Evolutionary conservation across 495 filamentous ascomycete species (phyloP).

Genomic region (Pseudevernia furfuracea): DNA sequence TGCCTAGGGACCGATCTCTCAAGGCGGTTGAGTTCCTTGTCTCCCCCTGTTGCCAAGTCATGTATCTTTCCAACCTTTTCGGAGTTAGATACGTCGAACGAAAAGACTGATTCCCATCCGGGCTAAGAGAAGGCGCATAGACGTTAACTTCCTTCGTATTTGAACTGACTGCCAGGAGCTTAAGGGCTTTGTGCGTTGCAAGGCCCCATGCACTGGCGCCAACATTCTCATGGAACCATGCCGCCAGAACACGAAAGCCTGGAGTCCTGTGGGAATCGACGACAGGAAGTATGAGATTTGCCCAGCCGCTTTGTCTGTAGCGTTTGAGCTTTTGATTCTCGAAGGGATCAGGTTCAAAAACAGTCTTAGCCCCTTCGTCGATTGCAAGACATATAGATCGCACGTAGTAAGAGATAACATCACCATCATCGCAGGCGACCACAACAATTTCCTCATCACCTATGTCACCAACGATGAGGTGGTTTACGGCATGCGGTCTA

Average conservation of each 20-base stretch:
- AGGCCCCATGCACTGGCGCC: slow-evolving; percentile 80
- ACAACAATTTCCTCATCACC: slow-evolving; percentile 75
- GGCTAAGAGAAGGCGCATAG: slow-evolving; percentile 60
- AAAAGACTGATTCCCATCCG: not conserved
- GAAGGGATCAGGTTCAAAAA: not conserved
- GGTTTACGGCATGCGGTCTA: slow-evolving; percentile 67
- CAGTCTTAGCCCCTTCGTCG: slow-evolving; percentile 8
- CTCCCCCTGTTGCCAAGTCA: not conserved
- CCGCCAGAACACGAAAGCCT: slow-evolving; percentile 29
- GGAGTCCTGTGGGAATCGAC: not conserved
- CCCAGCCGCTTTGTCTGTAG: not conserved
- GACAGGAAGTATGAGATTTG: not conserved
- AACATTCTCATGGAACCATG: slow-evolving; percentile 71
- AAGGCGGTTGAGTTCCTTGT: not conserved
- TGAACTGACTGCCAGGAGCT: slow-evolving; percentile 72
- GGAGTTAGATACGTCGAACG: slow-evolving; percentile 26
- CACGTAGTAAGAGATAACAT: slow-evolving; percentile 74
- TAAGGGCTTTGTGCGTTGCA: slow-evolving; percentile 68
- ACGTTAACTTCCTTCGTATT: slow-evolving; percentile 63
- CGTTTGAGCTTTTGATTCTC: not conserved
- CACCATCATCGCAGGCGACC: slow-evolving; percentile 76
- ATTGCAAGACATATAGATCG: slow-evolving; percentile 42
- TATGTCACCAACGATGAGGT: slow-evolving; percentile 68
- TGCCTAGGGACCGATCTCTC: slow-evolving; percentile 28
- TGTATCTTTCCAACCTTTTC: slow-evolving; percentile 9